A percentile compares a stretch with the other conserved stretches of the same genome.
Conservation (phyloP, 768 basidiomycete genomes). For the Panellus pusillus region DNA sequence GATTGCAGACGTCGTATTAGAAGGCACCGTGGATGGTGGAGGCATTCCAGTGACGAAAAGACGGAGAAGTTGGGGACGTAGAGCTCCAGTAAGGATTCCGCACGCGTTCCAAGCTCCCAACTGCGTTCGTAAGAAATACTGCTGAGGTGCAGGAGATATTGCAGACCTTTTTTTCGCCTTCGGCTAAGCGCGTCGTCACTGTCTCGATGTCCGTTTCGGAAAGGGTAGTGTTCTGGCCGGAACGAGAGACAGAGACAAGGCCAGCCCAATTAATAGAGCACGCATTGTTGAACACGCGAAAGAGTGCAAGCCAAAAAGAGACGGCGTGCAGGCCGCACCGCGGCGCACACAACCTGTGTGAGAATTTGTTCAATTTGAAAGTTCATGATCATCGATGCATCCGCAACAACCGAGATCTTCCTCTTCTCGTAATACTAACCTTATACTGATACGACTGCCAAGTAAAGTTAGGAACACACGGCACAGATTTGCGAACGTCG, state of each 20-base stretch:
- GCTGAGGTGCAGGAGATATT: background rate
- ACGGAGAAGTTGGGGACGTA: slow-evolving; percentile 48
- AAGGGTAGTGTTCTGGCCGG: slow-evolving; percentile 28
- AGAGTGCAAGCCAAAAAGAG: too few relatives aligned
- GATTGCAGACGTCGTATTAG: slow-evolving; percentile 36
- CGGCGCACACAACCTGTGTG: too few relatives aligned
- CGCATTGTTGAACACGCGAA: too few relatives aligned
- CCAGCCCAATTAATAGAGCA: background rate
- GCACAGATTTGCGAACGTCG: too few relatives aligned
- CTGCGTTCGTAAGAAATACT: slow-evolving; percentile 25
- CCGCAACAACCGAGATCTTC: too few relatives aligned
- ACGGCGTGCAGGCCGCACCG: too few relatives aligned
- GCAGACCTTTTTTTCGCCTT: slow-evolving; percentile 38
- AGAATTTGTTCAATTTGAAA: too few relatives aligned
- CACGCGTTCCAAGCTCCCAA: slow-evolving; percentile 58
- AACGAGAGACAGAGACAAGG: slow-evolving; percentile 4
- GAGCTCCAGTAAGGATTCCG: slow-evolving; percentile 49
- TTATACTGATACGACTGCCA: too few relatives aligned
- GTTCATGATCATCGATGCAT: too few relatives aligned
- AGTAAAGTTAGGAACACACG: too few relatives aligned
- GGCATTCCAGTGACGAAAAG: slow-evolving; percentile 37
- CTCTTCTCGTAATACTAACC: too few relatives aligned
- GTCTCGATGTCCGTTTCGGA: slow-evolving; percentile 33
- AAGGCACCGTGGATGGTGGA: slow-evolving; percentile 36
- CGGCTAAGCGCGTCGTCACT: slow-evolving; percentile 37